A percentile compares a stretch with the other conserved stretches of the same genome.
These are phyloP conservation scores for Salix dunnii DNA, from an alignment of 345 rosid genomes.

Conservation along the genomic window DNA sequence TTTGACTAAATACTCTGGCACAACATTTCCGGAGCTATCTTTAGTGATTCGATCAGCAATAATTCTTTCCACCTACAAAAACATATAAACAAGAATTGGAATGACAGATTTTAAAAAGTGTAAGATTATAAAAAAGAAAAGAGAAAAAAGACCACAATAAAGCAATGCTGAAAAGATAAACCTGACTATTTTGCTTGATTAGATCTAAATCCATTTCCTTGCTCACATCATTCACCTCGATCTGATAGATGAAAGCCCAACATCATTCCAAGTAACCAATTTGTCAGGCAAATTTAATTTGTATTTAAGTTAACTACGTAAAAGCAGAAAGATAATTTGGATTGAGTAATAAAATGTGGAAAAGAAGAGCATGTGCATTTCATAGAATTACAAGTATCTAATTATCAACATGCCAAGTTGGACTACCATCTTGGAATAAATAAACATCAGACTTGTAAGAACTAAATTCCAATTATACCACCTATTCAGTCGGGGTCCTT, in stretches of 20 bases:
- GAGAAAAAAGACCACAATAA: conserved; percentile 1
- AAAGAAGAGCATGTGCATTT: not conserved
- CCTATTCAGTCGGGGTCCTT: not conserved
- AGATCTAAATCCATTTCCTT: conserved; percentile 99
- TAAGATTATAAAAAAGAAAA: not conserved
- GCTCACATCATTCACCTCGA: conserved; percentile 95
- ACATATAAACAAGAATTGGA: conserved; percentile 12
- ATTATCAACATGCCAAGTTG: not conserved
- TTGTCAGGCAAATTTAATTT: not conserved
- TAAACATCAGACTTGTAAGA: not conserved
- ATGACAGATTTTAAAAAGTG: not conserved
- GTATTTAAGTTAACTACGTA: not conserved
- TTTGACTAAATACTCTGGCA: conserved; percentile 93
- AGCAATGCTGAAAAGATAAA: conserved; percentile 24
- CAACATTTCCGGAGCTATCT: conserved; percentile 63
- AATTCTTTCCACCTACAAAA: conserved; percentile 83
- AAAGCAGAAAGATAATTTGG: not conserved
- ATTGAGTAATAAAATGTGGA: not conserved
- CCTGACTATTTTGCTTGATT: conserved; percentile 96
- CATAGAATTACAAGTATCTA: not conserved
- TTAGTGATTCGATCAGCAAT: conserved; percentile 79
- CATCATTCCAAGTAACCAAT: not conserved
- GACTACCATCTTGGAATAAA: not conserved
- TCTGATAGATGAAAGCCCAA: conserved; percentile 42
- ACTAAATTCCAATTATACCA: not conserved